Base-by-base conservation (phyloP, 2,329 filamentous ascomycete species). In the Fusarium sp. region DNA sequence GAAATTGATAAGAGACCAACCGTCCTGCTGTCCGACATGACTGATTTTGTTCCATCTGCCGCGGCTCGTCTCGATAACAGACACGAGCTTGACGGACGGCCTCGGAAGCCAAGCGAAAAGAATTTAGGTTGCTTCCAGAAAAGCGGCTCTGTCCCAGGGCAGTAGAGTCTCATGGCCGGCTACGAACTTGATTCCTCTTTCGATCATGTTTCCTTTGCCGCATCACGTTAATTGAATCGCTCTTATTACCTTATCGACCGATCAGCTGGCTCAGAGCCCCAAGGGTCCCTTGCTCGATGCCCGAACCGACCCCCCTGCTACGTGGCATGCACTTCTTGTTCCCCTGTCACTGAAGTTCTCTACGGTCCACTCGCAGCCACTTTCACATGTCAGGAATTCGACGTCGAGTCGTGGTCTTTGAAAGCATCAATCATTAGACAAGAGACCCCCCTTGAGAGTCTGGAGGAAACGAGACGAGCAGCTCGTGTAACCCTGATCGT, bases 341-440 rank as follows among this genome's bases (percentile, higher is more conserved):
- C 54, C 67, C 68, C 66, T 71, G 71, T 65, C 58, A 47, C 51
- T 60, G 24, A 49, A 48, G 42, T 53, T 48, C 54, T 53, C 58
- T 37, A 47, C 34, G 58, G 37, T 25, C 68, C 70, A 63, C 70
- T 64, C 64, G 65, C 71, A 77, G 76, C 76, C 76, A 77, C 76
- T 74, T 75, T 78, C 76, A 78, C 76, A 78, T 78, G 76, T 74
- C 75, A 76, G 55, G 57, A 68, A 52, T 49, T 52, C 34, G 37
- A 45, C 10, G 41, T 37, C 41, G 42, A 41, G 29, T 64, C 25
- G 18, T 57, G 46, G 40, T 45, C 41, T 24, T 34, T 51, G 29
- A 41, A 44, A 22, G 48, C 42, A 32, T 54, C 32, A 25, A 65
- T 32, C 52, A 52, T 59, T 65, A 66, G 61, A 66, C 47, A 58